These are phyloP conservation scores for Chalaropsis thielavioides DNA, from an alignment of 2,329 filamentous ascomycete species.

Conservation along the genomic window DNA sequence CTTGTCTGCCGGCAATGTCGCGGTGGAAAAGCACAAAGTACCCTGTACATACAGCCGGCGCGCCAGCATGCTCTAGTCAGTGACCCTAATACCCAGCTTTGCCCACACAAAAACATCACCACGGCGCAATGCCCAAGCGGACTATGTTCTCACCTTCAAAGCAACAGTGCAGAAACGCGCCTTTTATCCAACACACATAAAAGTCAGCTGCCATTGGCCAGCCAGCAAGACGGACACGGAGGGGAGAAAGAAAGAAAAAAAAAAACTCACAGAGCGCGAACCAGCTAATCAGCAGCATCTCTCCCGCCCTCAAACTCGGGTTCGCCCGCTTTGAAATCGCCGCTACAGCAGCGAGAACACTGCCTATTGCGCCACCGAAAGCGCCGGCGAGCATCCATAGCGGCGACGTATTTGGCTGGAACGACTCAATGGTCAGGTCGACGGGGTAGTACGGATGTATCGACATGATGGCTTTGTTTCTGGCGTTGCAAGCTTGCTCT, in stretches of 20 bases:
- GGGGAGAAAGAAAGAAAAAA: neutral
- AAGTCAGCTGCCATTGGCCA: neutral
- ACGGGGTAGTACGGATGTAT: constrained; percentile 60
- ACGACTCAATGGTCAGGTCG: constrained; percentile 45
- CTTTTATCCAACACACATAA: constrained; percentile 24
- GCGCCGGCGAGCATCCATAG: neutral
- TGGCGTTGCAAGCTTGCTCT: neutral
- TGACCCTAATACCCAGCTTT: neutral
- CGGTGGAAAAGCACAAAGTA: constrained; percentile 64
- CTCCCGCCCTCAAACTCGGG: neutral
- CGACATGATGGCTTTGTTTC: neutral
- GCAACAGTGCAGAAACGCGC: constrained; percentile 57
- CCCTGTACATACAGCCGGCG: constrained; percentile 28
- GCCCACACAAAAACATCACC: neutral
- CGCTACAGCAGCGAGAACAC: neutral
- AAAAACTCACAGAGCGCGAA: constrained; percentile 12
- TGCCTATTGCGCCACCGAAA: constrained; percentile 8
- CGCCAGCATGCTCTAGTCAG: neutral
- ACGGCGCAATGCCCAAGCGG: neutral
- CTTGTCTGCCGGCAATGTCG: constrained; percentile 50
- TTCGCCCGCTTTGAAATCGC: neutral
- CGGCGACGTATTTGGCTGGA: constrained; percentile 51
- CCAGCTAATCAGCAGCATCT: constrained; percentile 10
- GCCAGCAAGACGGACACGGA: neutral
- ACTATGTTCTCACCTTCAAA: constrained; percentile 51